Base-by-base conservation (phyloP, 2,329 filamentous ascomycete species). In the Neofusicoccum sp. region DNA sequence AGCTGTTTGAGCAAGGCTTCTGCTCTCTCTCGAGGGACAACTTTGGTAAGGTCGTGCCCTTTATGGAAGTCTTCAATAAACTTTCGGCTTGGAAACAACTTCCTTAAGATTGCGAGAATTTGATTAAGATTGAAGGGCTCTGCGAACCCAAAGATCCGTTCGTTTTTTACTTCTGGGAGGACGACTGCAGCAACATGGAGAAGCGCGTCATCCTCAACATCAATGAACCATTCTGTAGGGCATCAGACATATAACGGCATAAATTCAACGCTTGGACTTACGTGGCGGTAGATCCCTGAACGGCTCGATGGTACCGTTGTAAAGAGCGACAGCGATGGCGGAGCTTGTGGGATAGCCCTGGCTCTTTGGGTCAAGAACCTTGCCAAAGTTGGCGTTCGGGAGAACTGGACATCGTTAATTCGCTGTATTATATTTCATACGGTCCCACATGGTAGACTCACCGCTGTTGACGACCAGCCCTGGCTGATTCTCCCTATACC, bases 391-490 rank as follows among this genome's bases (percentile, higher is more conserved):
- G 20, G 20, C 20, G 20, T 20, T 20, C 1, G 20, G 20, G 20
- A 20, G 20, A 20, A 20, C 20, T 20, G 20, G 20, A 20, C 2
- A 20, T 20, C 20, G 20, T 20, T 20, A 20, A 20, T 20, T 20
- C 20, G 1, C 20, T 20, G 20, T 20, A 20, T 1, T 20, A 20
- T 20, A 20, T 20, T 20, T 20, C 20, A 20, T 20, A 20, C 20
- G 20, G 20, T 20, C 20, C 20, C 2, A 20, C 20, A 20, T 20
- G 20, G 20, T 20, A 20, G 20, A 20, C 20, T 31, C 11, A 51
- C 47, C 63, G 6, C 75, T 68, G 56, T 82, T 80, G 24, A 79
- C 71, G 3, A 74, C 72, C 62, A 83, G 82, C 0, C 59, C 34
- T 0, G 79, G 77, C 9, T 78, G 75, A 9, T 77, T 73, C 43